Evolutionary conservation across 805 yeast species (phyloP), one percentile per base, ranked within the genome.

Genomic region (Spathaspora girioi): DNA sequence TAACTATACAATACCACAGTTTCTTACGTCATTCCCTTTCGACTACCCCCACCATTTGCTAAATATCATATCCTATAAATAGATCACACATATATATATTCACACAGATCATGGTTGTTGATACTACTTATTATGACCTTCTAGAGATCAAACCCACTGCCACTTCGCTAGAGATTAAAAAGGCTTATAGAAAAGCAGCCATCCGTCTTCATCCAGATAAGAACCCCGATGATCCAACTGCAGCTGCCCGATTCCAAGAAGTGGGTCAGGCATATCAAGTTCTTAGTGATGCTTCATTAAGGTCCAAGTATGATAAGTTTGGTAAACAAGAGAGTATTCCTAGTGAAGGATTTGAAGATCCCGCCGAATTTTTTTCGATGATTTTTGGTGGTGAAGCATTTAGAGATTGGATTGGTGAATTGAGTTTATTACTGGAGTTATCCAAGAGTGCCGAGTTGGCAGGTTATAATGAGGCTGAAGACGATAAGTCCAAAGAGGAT

Each of bases 351-450:
- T 85, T 85, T 60, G 89, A 83, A 58, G 93, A 87, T 64, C 96
- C 97, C 0, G 76, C 81, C 48, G 97, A 92, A 63, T 86, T 90
- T 61, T 91, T 94, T 69, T 80, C 87, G 23, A 78, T 79, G 64
- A 89, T 94, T 40, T 94, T 88, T 68, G 96, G 96, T 52, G 96
- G 96, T 51, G 92, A 86, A 54, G 84, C 86, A 0, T 88, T 88
- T 64, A 73, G 79, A 52, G 87, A 82, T 53, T 88, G 92, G 78
- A 89, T 93, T 61, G 99, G 99, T 4, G 97, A 94, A 65, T 60
- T 67, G 40, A 88, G 93, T 1, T 66, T 74, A 49, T 54, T 74
- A 40, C 73, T 68, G 57, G 78, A 73, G 51, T 60, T 74, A 56
- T 56, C 71, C 38, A 73, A 73, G 53, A 63, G 75, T 7, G 78